phyloP scores from a whole-genome alignment of 495 filamentous ascomycete genomes.

The Aspergillus avenaceus region DNA sequence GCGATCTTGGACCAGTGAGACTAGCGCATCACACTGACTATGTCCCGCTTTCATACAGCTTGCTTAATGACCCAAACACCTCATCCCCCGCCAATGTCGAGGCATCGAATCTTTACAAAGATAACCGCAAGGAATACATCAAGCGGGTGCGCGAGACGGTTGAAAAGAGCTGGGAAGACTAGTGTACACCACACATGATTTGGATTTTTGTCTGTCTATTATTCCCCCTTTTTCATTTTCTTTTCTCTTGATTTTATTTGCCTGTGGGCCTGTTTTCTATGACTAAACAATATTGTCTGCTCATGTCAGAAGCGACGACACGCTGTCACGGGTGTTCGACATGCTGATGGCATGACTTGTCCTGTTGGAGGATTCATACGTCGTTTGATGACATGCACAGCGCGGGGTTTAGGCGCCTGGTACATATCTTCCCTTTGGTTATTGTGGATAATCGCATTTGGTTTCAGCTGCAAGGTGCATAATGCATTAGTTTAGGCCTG shows the following conservation, averaged over 20 bases:
- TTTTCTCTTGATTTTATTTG: neutral
- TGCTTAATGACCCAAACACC: conserved; percentile 98
- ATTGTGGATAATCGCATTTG: conserved; percentile 22
- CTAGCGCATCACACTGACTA: neutral
- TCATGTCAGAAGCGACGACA: conserved; percentile 3
- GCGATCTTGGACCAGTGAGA: neutral
- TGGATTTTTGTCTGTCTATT: neutral
- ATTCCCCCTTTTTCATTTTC: neutral
- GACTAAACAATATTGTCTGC: conserved; percentile 6
- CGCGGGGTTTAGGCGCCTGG: conserved; percentile 44
- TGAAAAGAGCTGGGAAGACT: conserved; percentile 99
- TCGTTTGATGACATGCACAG: conserved; percentile 40
- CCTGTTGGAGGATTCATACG: conserved; percentile 6
- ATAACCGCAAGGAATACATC: conserved; percentile 92
- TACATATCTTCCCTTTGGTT: conserved; percentile 16
- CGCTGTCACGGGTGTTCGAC: neutral
- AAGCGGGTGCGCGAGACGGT: conserved; percentile 96
- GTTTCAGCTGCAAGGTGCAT: conserved; percentile 8
- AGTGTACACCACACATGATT: conserved; percentile 6
- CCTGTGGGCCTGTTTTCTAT: conserved; percentile 1
- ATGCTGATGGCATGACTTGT: conserved; percentile 4
- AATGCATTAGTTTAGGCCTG: conserved; percentile 3
- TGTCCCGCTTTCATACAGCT: conserved; percentile 48
- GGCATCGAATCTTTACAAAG: conserved; percentile 97
- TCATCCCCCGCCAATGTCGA: conserved; percentile 97